phyloP scores from a whole-genome alignment of 345 rosid species.

The Mercurialis annua region DNA sequence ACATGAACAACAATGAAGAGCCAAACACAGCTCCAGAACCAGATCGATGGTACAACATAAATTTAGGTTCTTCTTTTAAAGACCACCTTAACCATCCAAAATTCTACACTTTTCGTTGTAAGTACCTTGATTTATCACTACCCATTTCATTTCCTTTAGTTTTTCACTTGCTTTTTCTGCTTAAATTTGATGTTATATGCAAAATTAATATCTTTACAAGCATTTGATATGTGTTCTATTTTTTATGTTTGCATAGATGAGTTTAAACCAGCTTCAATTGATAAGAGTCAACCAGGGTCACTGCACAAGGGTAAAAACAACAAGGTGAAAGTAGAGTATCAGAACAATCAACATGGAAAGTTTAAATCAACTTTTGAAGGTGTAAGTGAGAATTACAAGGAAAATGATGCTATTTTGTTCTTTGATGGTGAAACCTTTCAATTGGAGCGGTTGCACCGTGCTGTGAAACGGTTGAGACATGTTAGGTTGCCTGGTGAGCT shows the following conservation, averaged over 20 bases:
- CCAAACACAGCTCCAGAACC: slow-evolving; percentile 18
- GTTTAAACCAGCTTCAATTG: slow-evolving; percentile 29
- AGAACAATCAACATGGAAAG: slow-evolving; percentile 26
- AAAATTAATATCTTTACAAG: no score
- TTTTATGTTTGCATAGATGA: slow-evolving; percentile 7
- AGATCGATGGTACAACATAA: slow-evolving; percentile 26
- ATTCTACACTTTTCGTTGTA: slow-evolving; percentile 24
- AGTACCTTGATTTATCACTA: background rate
- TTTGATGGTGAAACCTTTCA: slow-evolving; percentile 24
- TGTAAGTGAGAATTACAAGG: slow-evolving; percentile 27
- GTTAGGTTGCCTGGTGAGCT: slow-evolving; percentile 28
- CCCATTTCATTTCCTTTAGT: background rate
- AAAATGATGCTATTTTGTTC: slow-evolving; percentile 28
- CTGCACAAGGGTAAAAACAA: slow-evolving; percentile 23
- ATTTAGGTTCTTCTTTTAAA: slow-evolving; percentile 18
- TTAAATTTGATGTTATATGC: no score
- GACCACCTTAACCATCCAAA: slow-evolving; percentile 12
- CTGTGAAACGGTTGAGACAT: slow-evolving; percentile 27
- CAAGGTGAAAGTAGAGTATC: slow-evolving; percentile 25
- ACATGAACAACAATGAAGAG: slow-evolving; percentile 12
- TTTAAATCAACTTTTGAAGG: slow-evolving; percentile 23
- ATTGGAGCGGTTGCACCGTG: slow-evolving; percentile 26
- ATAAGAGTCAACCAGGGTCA: slow-evolving; percentile 22
- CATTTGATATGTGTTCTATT: background rate
- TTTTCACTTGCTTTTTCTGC: background rate